Evolutionary conservation across 2,329 filamentous ascomycete genomes (phyloP), one percentile per base, ranked within the genome.

Genomic region (Cercospora sp.): DNA sequence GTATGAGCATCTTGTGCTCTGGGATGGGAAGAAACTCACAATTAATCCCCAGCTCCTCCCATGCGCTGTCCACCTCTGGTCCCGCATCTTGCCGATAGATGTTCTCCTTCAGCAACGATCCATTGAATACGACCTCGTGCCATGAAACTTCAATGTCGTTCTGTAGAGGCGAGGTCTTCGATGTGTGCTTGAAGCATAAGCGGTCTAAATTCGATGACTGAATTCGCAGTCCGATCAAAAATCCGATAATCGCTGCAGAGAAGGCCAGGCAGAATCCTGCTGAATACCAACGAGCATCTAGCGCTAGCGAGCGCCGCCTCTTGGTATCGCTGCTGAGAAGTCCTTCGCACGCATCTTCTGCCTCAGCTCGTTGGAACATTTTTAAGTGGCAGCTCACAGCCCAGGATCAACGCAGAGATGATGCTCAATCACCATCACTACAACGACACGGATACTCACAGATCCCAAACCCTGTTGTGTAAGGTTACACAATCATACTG

Each of bases 71-170:
- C 0, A 88, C 86, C 28, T 71, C 71, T 58, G 69, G 64, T 24
- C 66, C 59, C 1, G 81, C 84, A 10, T 80, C 74, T 66, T 82
- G 79, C 1, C 87, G 83, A 73, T 85, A 89, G 12, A 85, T 76
- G 24, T 84, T 85, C 70, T 87, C 83, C 0, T 85, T 78, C 61
- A 88, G 71, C n/a, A 89, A 85, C 0, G 84, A 84, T 0, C 87
- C 87, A 68, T 89, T 87, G 76, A 88, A 89, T 2, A 70, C 70
- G 32, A 63, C 51, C n/a, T 66, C 62, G 16, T 69, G 67, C 34
- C 66, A 71, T 1, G 21, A 37, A n/a, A 70, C 61, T 3, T 67
- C 60, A 10, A 71, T 5, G 28, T 70, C 68, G 30, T 40, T 16
- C 2, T 51, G 58, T 1, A 73, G 18, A 12, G 71, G 71, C 1